Evolutionary conservation across 768 basidiomycete genomes (phyloP), one percentile per base, ranked within the genome.

Genomic region (Tricholoma furcatifolium): DNA sequence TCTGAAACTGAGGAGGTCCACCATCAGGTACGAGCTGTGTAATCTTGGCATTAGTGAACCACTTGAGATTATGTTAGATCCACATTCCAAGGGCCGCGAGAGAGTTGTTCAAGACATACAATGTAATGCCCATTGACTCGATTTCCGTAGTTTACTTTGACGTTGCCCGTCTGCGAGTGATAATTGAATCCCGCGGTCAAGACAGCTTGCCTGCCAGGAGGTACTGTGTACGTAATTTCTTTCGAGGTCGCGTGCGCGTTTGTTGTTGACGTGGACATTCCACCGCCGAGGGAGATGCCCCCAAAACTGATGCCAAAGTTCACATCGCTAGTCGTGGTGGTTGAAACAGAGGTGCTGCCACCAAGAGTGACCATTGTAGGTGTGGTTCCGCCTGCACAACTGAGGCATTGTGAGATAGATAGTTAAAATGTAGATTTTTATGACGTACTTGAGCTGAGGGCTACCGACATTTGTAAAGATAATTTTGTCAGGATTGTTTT

Each of bases 141-240:
- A 35, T 43, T 17, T 39, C 56, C 56, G 27, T 57, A 57, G 31
- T 57, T 54, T n/a, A 54, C 41, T 44, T 57, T 43, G 4, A 57
- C 24, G 20, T 47, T 54, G 3, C 56, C 56, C 24, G 56, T 57
- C 43, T 58, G 49, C 11, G 56, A 58, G 36, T 51, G 48, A 35
- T 47, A 54, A 4, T 41, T 58, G 35, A 24, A 43, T 1, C 56
- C 56, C 9, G 49, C 56, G 14, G 49, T 54, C 24, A 31, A 58
- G 1, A 58, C 49, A 3, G 56, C 56, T 36, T 58, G 56, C 21
- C 49, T 50, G 10, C 53, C 56, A 8, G 56, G 53, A 15, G 56
- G 49, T 10, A 57, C 52, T 1, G 15, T n/a, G 32, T 57, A 57
- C 15, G 40, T 23, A 17, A 54, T 44, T 5, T 38, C 14, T 49